Conservation (phyloP, 345 rosid species). For the Durio zibethinus region DNA sequence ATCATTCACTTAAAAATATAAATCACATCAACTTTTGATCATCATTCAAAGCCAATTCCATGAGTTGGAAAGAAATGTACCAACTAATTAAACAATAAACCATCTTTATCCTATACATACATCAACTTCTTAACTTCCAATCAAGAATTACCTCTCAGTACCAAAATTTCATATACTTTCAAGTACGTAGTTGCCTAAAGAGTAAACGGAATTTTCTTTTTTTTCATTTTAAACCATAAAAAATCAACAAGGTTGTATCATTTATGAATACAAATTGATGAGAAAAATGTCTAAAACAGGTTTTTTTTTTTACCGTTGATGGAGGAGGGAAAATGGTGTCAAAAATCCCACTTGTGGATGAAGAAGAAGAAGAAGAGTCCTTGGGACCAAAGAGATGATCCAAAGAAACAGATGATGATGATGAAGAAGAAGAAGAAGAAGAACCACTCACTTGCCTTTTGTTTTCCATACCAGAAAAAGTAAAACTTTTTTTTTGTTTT, state of each 20-base stretch:
- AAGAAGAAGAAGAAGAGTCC: slow-evolving; percentile 34
- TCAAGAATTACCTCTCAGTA: background rate
- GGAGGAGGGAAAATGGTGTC: slow-evolving; percentile 57
- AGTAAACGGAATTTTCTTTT: background rate
- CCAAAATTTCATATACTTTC: background rate
- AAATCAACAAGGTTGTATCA: background rate
- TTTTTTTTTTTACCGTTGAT: slow-evolving; percentile 39
- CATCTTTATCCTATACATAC: background rate
- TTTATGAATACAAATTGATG: background rate
- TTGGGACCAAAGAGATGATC: slow-evolving; percentile 62
- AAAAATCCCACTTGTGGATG: slow-evolving; percentile 35
- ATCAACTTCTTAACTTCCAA: background rate
- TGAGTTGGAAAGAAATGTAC: background rate
- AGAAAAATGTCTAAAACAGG: background rate
- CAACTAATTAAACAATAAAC: background rate
- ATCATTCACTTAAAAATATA: background rate
- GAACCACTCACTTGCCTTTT: slow-evolving; percentile 7
- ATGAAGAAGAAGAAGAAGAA: slow-evolving; percentile 8
- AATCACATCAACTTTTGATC: background rate
- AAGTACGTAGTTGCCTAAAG: background rate
- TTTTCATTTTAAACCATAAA: background rate
- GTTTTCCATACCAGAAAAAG: slow-evolving; percentile 20
- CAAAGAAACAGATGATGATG: slow-evolving; percentile 34
- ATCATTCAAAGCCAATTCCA: background rate
- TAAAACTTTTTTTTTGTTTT: slow-evolving; percentile 5